phyloP scores from a whole-genome alignment of 352 stramenopile genomes.

The Globisporangium carolinianum region DNA sequence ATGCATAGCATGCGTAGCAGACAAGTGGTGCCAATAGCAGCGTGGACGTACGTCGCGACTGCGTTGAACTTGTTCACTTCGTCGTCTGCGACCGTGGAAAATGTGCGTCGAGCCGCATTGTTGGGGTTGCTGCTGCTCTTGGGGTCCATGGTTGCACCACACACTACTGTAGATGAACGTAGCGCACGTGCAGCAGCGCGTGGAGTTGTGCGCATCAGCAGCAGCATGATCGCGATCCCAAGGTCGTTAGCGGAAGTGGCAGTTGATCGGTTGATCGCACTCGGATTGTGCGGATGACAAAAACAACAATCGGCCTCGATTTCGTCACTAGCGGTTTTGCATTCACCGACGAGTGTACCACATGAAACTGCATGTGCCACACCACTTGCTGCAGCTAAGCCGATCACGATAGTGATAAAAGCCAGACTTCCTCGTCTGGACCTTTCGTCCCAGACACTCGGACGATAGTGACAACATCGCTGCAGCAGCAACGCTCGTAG shows the following conservation, averaged over 20 bases:
- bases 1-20: background rate
- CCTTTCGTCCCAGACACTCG: background rate
- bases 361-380: too few relatives aligned
- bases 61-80: constrained; percentile 82
- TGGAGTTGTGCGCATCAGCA: too few relatives aligned
- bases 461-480: background rate
- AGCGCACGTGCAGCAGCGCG: too few relatives aligned
- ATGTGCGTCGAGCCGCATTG: background rate
- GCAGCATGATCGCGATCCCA: too few relatives aligned
- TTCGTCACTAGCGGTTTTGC: background rate
- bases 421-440: background rate
- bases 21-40: background rate
- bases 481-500: too few relatives aligned
- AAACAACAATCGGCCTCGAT: too few relatives aligned
- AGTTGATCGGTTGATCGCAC: too few relatives aligned
- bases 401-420: background rate
- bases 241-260: too few relatives aligned
- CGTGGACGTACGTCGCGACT: constrained; percentile 47
- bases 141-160: background rate
- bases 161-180: background rate
- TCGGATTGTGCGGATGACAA: too few relatives aligned
- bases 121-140: background rate
- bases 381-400: background rate
- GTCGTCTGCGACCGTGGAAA: constrained; percentile 66
- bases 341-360: background rate